Evolutionary conservation across 2,329 filamentous ascomycete genomes (phyloP).

Genomic region (Beauveria scarabaeidicola): DNA sequence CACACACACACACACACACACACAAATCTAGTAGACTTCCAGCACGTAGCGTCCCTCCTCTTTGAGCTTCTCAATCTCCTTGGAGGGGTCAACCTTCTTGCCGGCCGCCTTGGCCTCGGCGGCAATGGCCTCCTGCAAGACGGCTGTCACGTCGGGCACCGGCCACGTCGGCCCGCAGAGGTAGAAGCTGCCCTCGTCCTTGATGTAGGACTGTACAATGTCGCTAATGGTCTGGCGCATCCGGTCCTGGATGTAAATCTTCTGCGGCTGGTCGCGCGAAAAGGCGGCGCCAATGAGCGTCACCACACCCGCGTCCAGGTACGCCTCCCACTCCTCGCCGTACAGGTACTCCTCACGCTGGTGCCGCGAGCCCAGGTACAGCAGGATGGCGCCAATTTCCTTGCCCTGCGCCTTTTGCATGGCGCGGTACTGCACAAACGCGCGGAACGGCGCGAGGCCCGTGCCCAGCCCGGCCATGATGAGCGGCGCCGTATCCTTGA

Average conservation of each 20-base stretch:
- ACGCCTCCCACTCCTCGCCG: constrained; percentile 98
- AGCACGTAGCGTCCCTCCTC: constrained; percentile 89
- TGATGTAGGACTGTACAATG: constrained; percentile 78
- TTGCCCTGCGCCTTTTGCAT: constrained; percentile 97
- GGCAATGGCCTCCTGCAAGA: constrained; percentile 86
- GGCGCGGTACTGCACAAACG: constrained; percentile 95
- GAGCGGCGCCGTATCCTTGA: constrained; percentile 77
- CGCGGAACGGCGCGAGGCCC: constrained; percentile 96
- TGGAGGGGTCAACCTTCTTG: constrained; percentile 75
- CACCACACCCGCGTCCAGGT: constrained; percentile 89
- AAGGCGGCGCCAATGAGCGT: constrained; percentile 90
- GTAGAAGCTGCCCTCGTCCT: constrained; percentile 88
- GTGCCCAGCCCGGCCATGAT: constrained; percentile 99
- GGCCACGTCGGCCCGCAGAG: constrained; percentile 98
- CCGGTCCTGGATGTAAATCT: constrained; percentile 98
- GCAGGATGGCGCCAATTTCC: constrained; percentile 82
- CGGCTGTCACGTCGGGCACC: constrained; percentile 89
- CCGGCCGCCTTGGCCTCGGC: constrained; percentile 59
- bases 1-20: constrained; percentile 8
- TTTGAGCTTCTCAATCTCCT: constrained; percentile 97
- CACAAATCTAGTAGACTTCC: constrained; percentile 71
- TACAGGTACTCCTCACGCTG: constrained; percentile 98
- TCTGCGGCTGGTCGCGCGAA: constrained; percentile 91
- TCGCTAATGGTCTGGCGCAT: constrained; percentile 83
- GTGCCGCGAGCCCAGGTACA: constrained; percentile 96